Percentiles rank a stretch among this genome's conserved stretches.
These are phyloP conservation scores for Coccomyxa subellipsoidea DNA, from an alignment of 163 green algal species.

Conservation along the genomic window DNA sequence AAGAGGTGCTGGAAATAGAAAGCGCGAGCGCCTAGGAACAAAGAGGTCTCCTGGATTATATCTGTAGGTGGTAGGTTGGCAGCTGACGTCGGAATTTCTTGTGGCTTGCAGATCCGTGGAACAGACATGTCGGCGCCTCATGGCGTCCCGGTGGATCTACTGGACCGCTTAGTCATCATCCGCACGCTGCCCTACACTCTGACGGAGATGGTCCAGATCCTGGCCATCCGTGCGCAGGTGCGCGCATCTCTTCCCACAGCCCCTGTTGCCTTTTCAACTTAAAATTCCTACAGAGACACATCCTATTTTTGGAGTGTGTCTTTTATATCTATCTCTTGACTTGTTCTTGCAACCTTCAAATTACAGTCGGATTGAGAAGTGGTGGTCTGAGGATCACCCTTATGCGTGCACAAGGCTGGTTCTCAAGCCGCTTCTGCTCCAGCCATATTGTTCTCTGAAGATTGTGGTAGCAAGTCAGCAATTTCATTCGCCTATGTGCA, in stretches of 20 bases:
- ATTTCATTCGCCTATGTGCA: no score
- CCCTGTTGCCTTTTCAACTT: no score
- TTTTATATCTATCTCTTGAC: background rate
- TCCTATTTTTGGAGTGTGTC: background rate
- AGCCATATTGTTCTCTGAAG: no score
- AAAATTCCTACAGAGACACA: conserved; percentile 37
- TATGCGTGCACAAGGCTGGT: background rate
- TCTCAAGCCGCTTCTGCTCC: no score
- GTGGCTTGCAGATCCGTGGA: conserved; percentile 72
- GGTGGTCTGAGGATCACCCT: no score
- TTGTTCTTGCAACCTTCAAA: background rate
- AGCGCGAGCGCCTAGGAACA: no score
- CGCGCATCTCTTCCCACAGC: no score
- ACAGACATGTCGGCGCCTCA: conserved; percentile 92
- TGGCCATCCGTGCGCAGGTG: conserved; percentile 85
- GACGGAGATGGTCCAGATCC: conserved; percentile 93
- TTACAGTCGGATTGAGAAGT: background rate
- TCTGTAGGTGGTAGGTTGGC: no score
- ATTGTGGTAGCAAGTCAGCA: no score
- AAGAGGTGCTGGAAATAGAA: no score
- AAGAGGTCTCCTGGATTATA: no score
- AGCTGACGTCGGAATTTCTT: no score
- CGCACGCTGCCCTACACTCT: conserved; percentile 92
- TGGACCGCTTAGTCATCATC: conserved; percentile 98
- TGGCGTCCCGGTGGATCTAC: conserved; percentile 94